phyloP scores from a whole-genome alignment of 1,139 yeast species.

The Scheffersomyces cryptocercus region DNA sequence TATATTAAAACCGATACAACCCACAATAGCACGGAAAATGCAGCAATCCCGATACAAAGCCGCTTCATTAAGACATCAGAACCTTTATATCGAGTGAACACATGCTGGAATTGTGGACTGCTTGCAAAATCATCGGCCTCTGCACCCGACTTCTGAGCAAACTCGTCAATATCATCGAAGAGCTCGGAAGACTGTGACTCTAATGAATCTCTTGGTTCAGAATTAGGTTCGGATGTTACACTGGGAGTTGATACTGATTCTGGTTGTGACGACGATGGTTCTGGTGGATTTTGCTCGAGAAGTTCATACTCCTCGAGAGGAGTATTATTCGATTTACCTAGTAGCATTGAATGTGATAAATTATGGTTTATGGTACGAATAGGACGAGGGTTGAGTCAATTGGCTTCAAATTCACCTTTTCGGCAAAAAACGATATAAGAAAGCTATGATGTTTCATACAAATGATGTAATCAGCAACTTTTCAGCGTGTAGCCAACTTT shows the following conservation, averaged over 20 bases:
- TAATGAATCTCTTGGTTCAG: conserved; percentile 3
- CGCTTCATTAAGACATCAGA: conserved; percentile 8
- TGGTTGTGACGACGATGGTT: background rate
- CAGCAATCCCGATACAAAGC: conserved; percentile 6
- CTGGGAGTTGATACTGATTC: background rate
- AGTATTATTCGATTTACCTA: background rate
- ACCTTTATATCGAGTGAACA: conserved; percentile 20
- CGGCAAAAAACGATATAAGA: too few relatives aligned
- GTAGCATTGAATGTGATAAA: too few relatives aligned
- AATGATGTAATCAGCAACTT: too few relatives aligned
- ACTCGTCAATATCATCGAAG: conserved; percentile 31
- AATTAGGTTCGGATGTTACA: background rate
- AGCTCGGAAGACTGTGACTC: conserved; percentile 24
- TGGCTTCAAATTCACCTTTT: too few relatives aligned
- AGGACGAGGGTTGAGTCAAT: too few relatives aligned
- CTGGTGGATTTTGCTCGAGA: conserved; percentile 16
- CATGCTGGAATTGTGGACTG: conserved; percentile 26
- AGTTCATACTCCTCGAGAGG: conserved; percentile 24
- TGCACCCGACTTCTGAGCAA: conserved; percentile 11
- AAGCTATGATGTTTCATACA: too few relatives aligned
- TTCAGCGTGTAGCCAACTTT: too few relatives aligned
- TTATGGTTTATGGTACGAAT: too few relatives aligned
- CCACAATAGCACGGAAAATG: conserved; percentile 23
- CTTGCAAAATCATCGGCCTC: conserved; percentile 24
- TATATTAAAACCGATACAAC: conserved; percentile 29